phyloP scores from a whole-genome alignment of 345 rosid species.

The Hypericum androsaemum region DNA sequence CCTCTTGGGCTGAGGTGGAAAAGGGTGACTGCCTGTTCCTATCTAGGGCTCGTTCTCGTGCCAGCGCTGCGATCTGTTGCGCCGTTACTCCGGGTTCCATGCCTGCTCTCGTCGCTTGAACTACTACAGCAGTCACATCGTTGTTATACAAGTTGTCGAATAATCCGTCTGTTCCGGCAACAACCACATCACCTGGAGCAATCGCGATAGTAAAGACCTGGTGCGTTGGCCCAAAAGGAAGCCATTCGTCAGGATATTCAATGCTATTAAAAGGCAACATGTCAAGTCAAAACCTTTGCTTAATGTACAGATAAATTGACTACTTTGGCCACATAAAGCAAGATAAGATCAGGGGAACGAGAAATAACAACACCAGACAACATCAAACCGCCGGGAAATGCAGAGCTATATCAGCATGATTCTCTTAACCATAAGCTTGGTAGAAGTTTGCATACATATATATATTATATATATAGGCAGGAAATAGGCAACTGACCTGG shows the following conservation, averaged over 20 bases:
- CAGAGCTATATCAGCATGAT: too few relatives aligned
- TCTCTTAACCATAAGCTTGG: too few relatives aligned
- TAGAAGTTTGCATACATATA: not conserved
- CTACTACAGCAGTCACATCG: slow-evolving; percentile 20
- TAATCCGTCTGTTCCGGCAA: slow-evolving; percentile 28
- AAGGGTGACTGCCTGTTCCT: slow-evolving; percentile 23
- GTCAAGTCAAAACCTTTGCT: too few relatives aligned
- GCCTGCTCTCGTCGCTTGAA: slow-evolving; percentile 14
- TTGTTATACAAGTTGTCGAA: slow-evolving; percentile 26
- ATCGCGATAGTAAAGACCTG: slow-evolving; percentile 25
- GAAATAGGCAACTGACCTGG: slow-evolving; percentile 15
- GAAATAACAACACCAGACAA: too few relatives aligned
- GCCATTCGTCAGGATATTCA: not conserved
- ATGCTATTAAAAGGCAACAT: not conserved
- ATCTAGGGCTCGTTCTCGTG: slow-evolving; percentile 22
- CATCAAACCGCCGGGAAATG: too few relatives aligned
- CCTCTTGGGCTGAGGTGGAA: slow-evolving; percentile 26
- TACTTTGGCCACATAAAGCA: too few relatives aligned
- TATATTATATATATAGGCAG: not conserved
- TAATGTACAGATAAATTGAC: too few relatives aligned
- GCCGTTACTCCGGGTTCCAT: slow-evolving; percentile 23
- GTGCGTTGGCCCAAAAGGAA: slow-evolving; percentile 3
- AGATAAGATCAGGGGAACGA: too few relatives aligned
- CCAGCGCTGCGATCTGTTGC: slow-evolving; percentile 23
- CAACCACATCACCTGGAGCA: slow-evolving; percentile 20